These are phyloP conservation scores for Penicillium sp. DNA, from an alignment of 2,329 filamentous ascomycete genomes.

Conservation along the genomic window DNA sequence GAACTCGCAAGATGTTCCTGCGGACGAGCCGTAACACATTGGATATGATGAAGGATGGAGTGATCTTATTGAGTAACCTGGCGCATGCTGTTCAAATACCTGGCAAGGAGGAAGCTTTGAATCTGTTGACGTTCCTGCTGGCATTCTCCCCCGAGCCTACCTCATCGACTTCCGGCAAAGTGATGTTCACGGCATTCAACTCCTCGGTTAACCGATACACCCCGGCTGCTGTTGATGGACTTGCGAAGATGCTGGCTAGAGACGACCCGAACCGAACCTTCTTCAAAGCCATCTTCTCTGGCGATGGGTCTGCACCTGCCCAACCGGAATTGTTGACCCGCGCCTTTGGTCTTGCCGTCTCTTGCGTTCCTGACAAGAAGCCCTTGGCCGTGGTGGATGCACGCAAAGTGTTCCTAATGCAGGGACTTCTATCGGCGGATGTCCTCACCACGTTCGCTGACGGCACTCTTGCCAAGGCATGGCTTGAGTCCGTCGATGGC, in stretches of 20 bases:
- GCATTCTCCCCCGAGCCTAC: slow-evolving; percentile 80
- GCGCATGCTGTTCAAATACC: slow-evolving; percentile 76
- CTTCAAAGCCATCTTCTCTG: slow-evolving; percentile 76
- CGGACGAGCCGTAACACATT: slow-evolving; percentile 78
- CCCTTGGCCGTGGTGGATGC: slow-evolving; percentile 68
- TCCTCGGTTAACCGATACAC: slow-evolving; percentile 81
- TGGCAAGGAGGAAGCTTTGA: slow-evolving; percentile 79
- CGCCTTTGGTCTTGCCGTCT: slow-evolving; percentile 81
- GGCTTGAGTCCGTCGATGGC: slow-evolving; percentile 79
- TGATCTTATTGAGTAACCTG: slow-evolving; percentile 86
- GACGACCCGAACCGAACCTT: slow-evolving; percentile 88
- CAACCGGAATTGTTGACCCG: slow-evolving; percentile 79
- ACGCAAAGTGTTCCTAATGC: slow-evolving; percentile 84
- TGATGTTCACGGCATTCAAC: slow-evolving; percentile 78
- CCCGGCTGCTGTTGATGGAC: slow-evolving; percentile 79
- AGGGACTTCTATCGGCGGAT: slow-evolving; percentile 84
- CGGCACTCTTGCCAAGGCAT: slow-evolving; percentile 66
- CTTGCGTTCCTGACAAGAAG: slow-evolving; percentile 71
- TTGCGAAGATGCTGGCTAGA: slow-evolving; percentile 85
- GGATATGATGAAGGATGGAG: slow-evolving; percentile 95
- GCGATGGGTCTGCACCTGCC: slow-evolving; percentile 61
- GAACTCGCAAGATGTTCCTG: slow-evolving; percentile 82
- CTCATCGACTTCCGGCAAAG: slow-evolving; percentile 48
- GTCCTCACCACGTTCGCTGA: slow-evolving; percentile 79
- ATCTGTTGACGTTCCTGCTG: slow-evolving; percentile 81